Base-by-base conservation (phyloP, 305 asterid species). In the Fraxinus paxiana region DNA sequence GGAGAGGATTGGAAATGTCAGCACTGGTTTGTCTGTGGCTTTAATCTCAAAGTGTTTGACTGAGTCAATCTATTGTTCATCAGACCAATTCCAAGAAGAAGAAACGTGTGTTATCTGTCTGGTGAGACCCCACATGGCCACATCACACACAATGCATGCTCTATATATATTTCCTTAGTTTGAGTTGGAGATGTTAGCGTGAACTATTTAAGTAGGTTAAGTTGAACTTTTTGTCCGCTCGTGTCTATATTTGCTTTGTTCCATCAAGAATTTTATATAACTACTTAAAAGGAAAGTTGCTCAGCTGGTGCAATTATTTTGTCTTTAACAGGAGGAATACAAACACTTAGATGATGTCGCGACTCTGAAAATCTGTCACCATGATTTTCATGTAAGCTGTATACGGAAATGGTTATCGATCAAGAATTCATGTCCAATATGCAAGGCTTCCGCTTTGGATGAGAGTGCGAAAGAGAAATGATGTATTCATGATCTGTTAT, bases 1-100 rank as follows among this genome's bases (percentile, higher is more conserved):
- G 48, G 97, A 94, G 81, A 89, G 96, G 82, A 94, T 94, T 54
- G 98, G 98, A 79, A 90, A 79, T 80, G 98, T 94, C 86, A 90
- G 30, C 89, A 94, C 97, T 2, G 98, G 98, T 31, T 86, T 94
- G 88, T 85, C 94, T 8, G 97, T 91, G 73, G 87, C 88, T 82
- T 81, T 84, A 76, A 81, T 90, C 51, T 81, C 91, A 8, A 89
- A 87, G 85, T 90, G 97, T 76, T 82, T 92, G 81, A 89, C 87
- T 1, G 90, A 86, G 85, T 88, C 93, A 2, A 82, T 87, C 80
- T 88, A 85, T 86, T 87, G 91, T 75, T 90, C 92, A 9, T 87
- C 94, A 2, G 93, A 88, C 87, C 87, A 81, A 80, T 54, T 33
- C 65, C 92, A 88, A 30, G 97, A 90, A 79, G 90, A 88, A 72